phyloP scores from a whole-genome alignment of 345 rosid species.

The Orychophragmus violaceus region DNA sequence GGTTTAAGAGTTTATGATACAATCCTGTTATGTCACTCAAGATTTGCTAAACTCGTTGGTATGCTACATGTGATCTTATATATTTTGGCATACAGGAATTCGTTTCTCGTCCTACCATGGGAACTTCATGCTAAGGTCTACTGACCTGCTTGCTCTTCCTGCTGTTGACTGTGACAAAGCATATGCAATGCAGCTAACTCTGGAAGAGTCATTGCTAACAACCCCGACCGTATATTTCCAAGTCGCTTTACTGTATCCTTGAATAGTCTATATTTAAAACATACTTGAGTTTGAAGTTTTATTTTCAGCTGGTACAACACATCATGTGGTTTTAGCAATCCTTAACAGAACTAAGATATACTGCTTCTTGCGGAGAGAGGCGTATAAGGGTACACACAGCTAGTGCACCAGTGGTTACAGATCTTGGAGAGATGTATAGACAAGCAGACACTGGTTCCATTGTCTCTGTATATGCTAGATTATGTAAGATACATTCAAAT shows the following conservation, averaged over 20 bases:
- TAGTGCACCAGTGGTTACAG: slow-evolving; percentile 84
- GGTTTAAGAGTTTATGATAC: slow-evolving; percentile 37
- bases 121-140: slow-evolving; percentile 95
- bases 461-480: slow-evolving; percentile 72
- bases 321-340: slow-evolving; percentile 26
- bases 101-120: slow-evolving; percentile 95
- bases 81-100: slow-evolving; percentile 54
- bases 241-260: slow-evolving; percentile 99
- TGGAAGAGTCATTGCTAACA: slow-evolving; percentile 88
- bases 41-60: slow-evolving; percentile 7
- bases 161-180: slow-evolving; percentile 99
- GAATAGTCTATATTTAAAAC: not conserved
- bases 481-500: slow-evolving; percentile 46
- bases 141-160: slow-evolving; percentile 93
- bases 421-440: slow-evolving; percentile 93
- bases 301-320: slow-evolving; percentile 11
- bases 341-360: slow-evolving; percentile 71
- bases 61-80: slow-evolving; percentile 22
- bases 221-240: slow-evolving; percentile 88
- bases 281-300: slow-evolving; percentile 13
- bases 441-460: slow-evolving; percentile 92
- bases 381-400: slow-evolving; percentile 96
- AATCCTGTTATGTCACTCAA: not conserved
- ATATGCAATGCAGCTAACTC: slow-evolving; percentile 86
- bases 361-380: slow-evolving; percentile 99